These are phyloP conservation scores for Leccinum pallidistipes DNA, from an alignment of 1,284 basidiomycete species.

Conservation along the genomic window DNA sequence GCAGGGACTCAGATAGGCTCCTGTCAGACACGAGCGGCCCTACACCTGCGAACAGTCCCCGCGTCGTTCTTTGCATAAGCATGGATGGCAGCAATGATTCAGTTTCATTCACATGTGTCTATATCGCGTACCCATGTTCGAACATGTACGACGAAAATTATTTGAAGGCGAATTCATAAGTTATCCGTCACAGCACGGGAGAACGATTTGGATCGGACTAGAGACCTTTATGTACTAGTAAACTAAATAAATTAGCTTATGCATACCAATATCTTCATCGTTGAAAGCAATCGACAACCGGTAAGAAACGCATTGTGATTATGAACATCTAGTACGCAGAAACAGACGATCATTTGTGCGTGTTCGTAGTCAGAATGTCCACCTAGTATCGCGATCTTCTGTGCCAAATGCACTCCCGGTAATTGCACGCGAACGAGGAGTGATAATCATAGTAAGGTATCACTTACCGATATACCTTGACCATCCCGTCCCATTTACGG, in stretches of 20 bases:
- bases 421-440: neutral
- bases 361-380: too few relatives aligned
- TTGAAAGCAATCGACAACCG: neutral
- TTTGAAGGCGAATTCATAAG: neutral
- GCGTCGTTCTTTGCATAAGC: neutral
- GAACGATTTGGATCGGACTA: neutral
- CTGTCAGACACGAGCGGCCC: neutral
- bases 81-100: neutral
- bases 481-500: too few relatives aligned
- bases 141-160: neutral
- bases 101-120: neutral
- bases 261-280: neutral
- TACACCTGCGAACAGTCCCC: neutral
- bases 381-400: neutral
- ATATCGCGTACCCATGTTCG: neutral
- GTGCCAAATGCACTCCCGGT: neutral
- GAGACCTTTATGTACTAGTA: neutral
- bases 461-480: too few relatives aligned
- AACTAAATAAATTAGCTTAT: neutral
- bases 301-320: neutral
- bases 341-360: neutral
- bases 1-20: neutral
- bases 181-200: neutral
- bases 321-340: neutral
- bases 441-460: neutral